Conservation (phyloP, 192 early-diverging fungal genomes). For the Coemansia erecta region DNA sequence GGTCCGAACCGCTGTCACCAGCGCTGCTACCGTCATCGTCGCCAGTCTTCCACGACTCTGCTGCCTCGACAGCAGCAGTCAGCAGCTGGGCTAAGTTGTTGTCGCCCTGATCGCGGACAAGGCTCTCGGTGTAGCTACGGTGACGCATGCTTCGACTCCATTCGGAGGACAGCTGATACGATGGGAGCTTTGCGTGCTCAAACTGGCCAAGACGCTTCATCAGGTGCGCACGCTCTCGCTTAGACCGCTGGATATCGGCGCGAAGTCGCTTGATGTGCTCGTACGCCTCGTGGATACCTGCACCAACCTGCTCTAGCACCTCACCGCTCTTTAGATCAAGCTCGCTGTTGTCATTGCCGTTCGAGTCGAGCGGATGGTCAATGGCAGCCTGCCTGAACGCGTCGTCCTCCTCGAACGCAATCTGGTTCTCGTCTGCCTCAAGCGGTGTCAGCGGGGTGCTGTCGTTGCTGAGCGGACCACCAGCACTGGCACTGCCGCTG, state of each 20-base stretch:
- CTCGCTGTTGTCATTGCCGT: constrained; percentile 8
- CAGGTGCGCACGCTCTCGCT: constrained; percentile 33
- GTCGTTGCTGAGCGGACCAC: not conserved
- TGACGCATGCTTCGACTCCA: constrained; percentile 36
- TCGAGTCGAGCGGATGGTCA: constrained; percentile 26
- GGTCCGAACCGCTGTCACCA: not conserved
- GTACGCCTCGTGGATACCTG: constrained; percentile 25
- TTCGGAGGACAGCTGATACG: constrained; percentile 37
- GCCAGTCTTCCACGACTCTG: not conserved
- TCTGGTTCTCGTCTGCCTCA: constrained; percentile 26
- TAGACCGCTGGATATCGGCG: constrained; percentile 17
- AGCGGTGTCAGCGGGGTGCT: not conserved
- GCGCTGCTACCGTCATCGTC: not conserved
- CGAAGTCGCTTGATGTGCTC: constrained; percentile 32
- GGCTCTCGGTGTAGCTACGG: constrained; percentile 27
- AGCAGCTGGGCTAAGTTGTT: no score
- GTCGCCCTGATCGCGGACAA: not conserved
- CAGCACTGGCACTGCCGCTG: not conserved
- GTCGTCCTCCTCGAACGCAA: constrained; percentile 39
- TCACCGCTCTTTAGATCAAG: constrained; percentile 22
- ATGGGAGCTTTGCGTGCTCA: constrained; percentile 41
- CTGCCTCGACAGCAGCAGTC: not conserved
- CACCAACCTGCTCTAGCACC: constrained; percentile 34
- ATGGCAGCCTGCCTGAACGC: constrained; percentile 41
- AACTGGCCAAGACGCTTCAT: constrained; percentile 39